phyloP scores from a whole-genome alignment of 441 rosid species.

The Populus trichocarpa region DNA sequence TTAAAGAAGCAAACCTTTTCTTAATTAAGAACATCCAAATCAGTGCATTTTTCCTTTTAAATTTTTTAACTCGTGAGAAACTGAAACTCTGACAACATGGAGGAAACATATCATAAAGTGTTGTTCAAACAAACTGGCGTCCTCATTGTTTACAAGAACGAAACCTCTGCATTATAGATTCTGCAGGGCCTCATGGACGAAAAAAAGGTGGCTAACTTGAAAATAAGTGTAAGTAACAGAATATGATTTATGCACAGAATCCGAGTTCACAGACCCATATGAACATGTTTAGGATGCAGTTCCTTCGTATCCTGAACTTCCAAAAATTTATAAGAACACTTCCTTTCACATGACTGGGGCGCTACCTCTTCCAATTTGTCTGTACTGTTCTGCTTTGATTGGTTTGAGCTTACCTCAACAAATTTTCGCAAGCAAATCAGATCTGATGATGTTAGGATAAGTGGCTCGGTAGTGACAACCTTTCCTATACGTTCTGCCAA shows the following conservation, averaged over 20 bases:
- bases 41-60: too few relatives aligned
- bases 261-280: constrained; percentile 15
- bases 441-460: constrained; percentile 24
- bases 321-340: constrained; percentile 1
- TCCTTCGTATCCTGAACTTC: constrained; percentile 14
- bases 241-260: background rate
- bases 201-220: background rate
- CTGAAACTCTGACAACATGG: too few relatives aligned
- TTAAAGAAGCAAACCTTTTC: too few relatives aligned
- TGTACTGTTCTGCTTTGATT: background rate
- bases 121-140: background rate
- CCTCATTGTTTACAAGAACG: background rate
- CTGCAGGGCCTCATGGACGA: background rate
- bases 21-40: too few relatives aligned
- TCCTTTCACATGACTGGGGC: background rate
- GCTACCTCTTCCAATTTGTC: constrained; percentile 1
- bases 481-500: constrained; percentile 31
- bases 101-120: too few relatives aligned
- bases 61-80: too few relatives aligned
- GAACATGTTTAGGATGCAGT: constrained; percentile 25
- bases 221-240: background rate
- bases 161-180: background rate
- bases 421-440: constrained; percentile 17
- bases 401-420: constrained; percentile 4
- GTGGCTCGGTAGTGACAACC: constrained; percentile 20